Percentiles rank a stretch among this genome's conserved stretches.
Evolutionary conservation across 106 monocot genomes (phyloP).

Genomic region (Apostasia shenzhenica): DNA sequence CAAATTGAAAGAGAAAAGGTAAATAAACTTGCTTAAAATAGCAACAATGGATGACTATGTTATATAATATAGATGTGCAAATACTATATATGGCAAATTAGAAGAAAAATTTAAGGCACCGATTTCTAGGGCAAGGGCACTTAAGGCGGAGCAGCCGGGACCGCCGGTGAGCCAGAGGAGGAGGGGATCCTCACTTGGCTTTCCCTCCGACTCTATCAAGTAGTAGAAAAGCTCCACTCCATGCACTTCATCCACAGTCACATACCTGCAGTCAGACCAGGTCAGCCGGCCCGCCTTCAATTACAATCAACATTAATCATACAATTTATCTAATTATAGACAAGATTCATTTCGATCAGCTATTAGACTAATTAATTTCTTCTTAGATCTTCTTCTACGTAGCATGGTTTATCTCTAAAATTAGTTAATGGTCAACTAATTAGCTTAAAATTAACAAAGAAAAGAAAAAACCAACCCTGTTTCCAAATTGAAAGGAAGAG

Average conservation of each 20-base stretch:
- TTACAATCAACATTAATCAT: background rate
- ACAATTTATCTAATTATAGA: background rate
- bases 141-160: conserved; percentile 45
- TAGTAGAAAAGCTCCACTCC: conserved; percentile 47
- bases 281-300: background rate
- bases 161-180: conserved; percentile 57
- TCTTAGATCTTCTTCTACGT: background rate
- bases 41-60: too few species aligned
- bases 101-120: conserved; percentile 4
- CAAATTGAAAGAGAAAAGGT: too few species aligned
- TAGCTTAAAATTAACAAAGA: background rate
- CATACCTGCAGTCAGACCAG: conserved; percentile 21
- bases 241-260: conserved; percentile 32
- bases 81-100: too few species aligned
- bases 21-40: too few species aligned
- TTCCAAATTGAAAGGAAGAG: conserved; percentile 45
- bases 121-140: conserved; percentile 23
- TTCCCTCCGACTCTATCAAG: conserved; percentile 39
- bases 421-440: background rate
- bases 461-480: conserved; percentile 34
- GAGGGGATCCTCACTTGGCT: conserved; percentile 36
- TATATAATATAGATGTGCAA: too few species aligned
- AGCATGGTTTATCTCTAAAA: background rate
- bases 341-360: background rate
- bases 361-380: background rate